phyloP scores from a whole-genome alignment of 371 early-diverging fungal genomes.

The Rhizopus sp. region DNA sequence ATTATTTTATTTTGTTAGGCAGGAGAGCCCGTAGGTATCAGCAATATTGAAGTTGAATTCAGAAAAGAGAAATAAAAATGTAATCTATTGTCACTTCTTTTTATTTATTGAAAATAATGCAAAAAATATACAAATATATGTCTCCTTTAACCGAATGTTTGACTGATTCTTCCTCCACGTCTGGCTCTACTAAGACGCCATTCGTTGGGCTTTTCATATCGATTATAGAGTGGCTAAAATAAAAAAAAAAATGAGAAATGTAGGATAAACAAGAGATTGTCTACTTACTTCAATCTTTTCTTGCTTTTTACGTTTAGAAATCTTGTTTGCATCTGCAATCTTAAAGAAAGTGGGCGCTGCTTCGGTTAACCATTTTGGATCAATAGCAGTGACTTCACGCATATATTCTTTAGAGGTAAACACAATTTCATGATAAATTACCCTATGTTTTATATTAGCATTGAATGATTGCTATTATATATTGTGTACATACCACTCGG shows the following conservation, averaged over 20 bases:
- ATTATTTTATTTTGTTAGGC: conserved; percentile 23
- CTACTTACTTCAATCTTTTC: conserved; percentile 78
- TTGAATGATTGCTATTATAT: not conserved
- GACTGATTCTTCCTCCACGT: conserved; percentile 73
- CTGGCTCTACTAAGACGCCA: conserved; percentile 86
- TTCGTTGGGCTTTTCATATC: conserved; percentile 88
- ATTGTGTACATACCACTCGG: conserved; percentile 75
- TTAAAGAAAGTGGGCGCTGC: conserved; percentile 97
- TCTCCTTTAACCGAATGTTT: conserved; percentile 67
- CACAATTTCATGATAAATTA: conserved; percentile 97
- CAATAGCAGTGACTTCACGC: conserved; percentile 95
- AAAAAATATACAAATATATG: conserved; percentile 9
- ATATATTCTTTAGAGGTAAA: conserved; percentile 98
- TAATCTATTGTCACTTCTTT: no score
- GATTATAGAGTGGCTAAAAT: conserved; percentile 83
- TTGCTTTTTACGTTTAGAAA: conserved; percentile 89
- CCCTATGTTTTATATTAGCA: conserved; percentile 47
- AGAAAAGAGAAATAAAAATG: conserved; percentile 53
- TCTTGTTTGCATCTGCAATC: conserved; percentile 88
- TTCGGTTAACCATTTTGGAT: conserved; percentile 97
- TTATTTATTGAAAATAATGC: not conserved
- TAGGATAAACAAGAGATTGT: no score
- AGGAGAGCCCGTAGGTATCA: conserved; percentile 50
- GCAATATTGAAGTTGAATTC: conserved; percentile 44
- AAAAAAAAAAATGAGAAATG: not conserved